Conservation (phyloP, 78 protist species). For the Mastigamoeba balamuthi region DNA sequence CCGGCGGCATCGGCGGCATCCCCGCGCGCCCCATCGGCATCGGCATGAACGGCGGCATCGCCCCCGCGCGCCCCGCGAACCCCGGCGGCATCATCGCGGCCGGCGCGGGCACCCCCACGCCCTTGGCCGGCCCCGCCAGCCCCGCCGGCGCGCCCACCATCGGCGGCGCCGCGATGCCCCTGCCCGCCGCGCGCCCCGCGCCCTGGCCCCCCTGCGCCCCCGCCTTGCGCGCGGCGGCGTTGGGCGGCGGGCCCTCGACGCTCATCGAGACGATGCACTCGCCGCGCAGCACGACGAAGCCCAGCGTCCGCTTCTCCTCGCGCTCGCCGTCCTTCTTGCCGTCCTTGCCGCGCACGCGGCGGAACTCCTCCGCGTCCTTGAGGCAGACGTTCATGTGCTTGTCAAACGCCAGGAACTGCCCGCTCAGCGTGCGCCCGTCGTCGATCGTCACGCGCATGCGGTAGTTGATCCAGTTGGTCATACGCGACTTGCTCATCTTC, state of each 20-base stretch:
- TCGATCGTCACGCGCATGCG: constrained; percentile 75
- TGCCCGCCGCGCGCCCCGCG: constrained; percentile 60
- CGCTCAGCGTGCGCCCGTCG: constrained; percentile 80
- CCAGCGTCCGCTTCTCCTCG: constrained; percentile 79
- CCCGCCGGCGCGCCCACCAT: constrained; percentile 22
- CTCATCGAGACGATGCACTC: constrained; percentile 85
- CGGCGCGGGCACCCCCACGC: constrained; percentile 66
- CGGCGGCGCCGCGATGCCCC: constrained; percentile 48
- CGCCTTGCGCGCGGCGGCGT: constrained; percentile 16
- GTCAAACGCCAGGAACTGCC: constrained; percentile 95
- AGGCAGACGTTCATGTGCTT: constrained; percentile 95
- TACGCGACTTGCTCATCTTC: constrained; percentile 70
- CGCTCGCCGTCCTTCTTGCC: background rate
- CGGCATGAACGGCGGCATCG: background rate
- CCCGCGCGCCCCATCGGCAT: background rate
- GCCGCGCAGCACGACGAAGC: constrained; percentile 88
- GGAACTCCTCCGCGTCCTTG: constrained; percentile 84
- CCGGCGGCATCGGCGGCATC: background rate
- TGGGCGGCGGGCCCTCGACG: constrained; percentile 86
- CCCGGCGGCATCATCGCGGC: constrained; percentile 53
- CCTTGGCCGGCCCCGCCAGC: constrained; percentile 72
- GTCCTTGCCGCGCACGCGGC: constrained; percentile 52
- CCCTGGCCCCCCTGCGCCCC: constrained; percentile 58
- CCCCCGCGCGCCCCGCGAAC: background rate
- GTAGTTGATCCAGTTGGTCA: constrained; percentile 73